Evolutionary conservation across 306 rosid genomes (phyloP).

Genomic region (Sechiopsis laciniata): DNA sequence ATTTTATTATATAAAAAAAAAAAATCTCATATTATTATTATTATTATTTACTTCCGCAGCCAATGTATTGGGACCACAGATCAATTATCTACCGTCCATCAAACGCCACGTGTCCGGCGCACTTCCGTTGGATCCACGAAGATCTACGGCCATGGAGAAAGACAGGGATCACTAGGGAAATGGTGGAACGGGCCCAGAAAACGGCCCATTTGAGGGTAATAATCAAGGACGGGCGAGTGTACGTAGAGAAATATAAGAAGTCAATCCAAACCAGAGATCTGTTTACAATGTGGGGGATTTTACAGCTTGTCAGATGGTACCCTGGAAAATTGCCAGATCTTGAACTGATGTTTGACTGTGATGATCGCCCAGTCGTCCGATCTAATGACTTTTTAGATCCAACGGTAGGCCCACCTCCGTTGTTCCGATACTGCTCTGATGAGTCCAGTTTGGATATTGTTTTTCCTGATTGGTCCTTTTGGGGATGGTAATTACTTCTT

Average conservation of each 20-base stretch:
- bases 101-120: slow-evolving; percentile 45
- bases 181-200: slow-evolving; percentile 48
- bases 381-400: slow-evolving; percentile 26
- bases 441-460: slow-evolving; percentile 54
- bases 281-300: slow-evolving; percentile 71
- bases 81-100: slow-evolving; percentile 19
- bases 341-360: slow-evolving; percentile 71
- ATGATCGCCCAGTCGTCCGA: slow-evolving; percentile 57
- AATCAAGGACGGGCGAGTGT: slow-evolving; percentile 52
- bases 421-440: slow-evolving; percentile 64
- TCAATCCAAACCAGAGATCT: slow-evolving; percentile 63
- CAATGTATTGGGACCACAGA: too few species aligned
- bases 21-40: too few species aligned
- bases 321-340: slow-evolving; percentile 65
- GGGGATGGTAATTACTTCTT: slow-evolving; percentile 66
- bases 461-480: slow-evolving; percentile 95
- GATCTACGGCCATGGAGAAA: slow-evolving; percentile 66
- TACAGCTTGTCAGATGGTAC: slow-evolving; percentile 57
- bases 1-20: too few species aligned
- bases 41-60: too few species aligned
- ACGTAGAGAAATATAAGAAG: slow-evolving; percentile 44
- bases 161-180: slow-evolving; percentile 51
- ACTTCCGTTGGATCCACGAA: slow-evolving; percentile 78
- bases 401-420: slow-evolving; percentile 41
- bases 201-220: slow-evolving; percentile 58